Evolutionary conservation across 495 filamentous ascomycete species (phyloP).

Genomic region (Rostrohypoxylon terebratum): DNA sequence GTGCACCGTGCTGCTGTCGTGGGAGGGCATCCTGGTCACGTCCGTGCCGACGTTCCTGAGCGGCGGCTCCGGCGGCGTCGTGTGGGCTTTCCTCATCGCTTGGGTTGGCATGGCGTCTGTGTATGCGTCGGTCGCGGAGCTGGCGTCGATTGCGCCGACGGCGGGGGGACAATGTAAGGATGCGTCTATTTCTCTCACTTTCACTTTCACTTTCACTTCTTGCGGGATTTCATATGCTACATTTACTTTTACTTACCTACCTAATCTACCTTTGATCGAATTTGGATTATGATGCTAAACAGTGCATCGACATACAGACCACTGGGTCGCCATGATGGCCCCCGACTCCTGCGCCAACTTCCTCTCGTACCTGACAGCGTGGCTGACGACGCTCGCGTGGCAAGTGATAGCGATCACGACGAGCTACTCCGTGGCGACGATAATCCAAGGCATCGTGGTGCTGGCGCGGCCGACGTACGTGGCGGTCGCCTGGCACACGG

Average conservation of each 20-base stretch:
- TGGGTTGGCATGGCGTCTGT: slow-evolving; percentile 63
- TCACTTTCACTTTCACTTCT: neutral
- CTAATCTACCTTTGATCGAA: too few relatives aligned
- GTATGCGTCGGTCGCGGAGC: slow-evolving; percentile 60
- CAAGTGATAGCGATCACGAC: slow-evolving; percentile 27
- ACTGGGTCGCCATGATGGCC: slow-evolving; percentile 43
- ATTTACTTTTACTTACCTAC: too few relatives aligned
- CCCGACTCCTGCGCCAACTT: slow-evolving; percentile 32
- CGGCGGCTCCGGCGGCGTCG: slow-evolving; percentile 64
- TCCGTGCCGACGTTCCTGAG: slow-evolving; percentile 46
- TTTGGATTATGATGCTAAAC: neutral
- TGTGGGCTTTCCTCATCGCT: slow-evolving; percentile 64
- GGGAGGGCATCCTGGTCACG: slow-evolving; percentile 55
- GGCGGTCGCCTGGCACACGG: slow-evolving; percentile 59
- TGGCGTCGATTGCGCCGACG: slow-evolving; percentile 60
- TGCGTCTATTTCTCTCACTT: neutral
- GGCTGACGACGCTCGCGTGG: slow-evolving; percentile 38
- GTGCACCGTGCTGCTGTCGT: slow-evolving; percentile 58
- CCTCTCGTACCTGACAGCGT: slow-evolving; percentile 37
- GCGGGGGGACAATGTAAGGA: slow-evolving; percentile 45
- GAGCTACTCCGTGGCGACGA: slow-evolving; percentile 23
- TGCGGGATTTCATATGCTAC: neutral
- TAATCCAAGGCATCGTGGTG: slow-evolving; percentile 60
- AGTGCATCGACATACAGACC: slow-evolving; percentile 11
- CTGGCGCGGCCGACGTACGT: slow-evolving; percentile 30